phyloP scores from a whole-genome alignment of 495 filamentous ascomycete genomes.

The Penicillium daleae region DNA sequence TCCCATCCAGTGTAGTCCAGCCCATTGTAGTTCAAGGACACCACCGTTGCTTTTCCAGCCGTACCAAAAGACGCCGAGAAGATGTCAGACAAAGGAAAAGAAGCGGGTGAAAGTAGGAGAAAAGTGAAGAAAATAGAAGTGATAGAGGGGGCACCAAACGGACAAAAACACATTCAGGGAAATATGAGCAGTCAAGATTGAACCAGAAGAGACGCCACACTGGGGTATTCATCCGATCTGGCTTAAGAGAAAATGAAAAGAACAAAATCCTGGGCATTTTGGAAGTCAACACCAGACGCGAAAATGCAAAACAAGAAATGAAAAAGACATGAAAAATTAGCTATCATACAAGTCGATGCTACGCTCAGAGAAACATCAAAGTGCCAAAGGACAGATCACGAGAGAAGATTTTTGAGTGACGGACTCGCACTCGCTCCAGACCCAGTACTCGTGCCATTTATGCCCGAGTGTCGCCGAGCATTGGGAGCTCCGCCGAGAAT shows the following conservation, averaged over 20 bases:
- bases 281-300: slow-evolving; percentile 26
- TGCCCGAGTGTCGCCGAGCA: slow-evolving; percentile 36
- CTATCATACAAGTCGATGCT: slow-evolving; percentile 31
- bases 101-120: slow-evolving; percentile 9
- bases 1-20: slow-evolving; percentile 10
- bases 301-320: slow-evolving; percentile 27
- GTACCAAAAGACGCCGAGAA: slow-evolving; percentile 30
- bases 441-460: slow-evolving; percentile 40
- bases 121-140: slow-evolving; percentile 16
- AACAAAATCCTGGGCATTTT: slow-evolving; percentile 16
- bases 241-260: slow-evolving; percentile 16
- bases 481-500: slow-evolving; percentile 29
- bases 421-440: slow-evolving; percentile 72
- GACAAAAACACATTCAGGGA: slow-evolving; percentile 1
- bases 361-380: slow-evolving; percentile 10
- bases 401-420: slow-evolving; percentile 74
- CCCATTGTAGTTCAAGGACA: slow-evolving; percentile 3
- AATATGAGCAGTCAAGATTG: slow-evolving; percentile 4
- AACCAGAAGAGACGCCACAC: neutral
- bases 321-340: slow-evolving; percentile 27
- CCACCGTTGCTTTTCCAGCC: slow-evolving; percentile 23
- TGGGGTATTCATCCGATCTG: neutral
- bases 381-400: slow-evolving; percentile 40
- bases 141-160: slow-evolving; percentile 20
- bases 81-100: slow-evolving; percentile 15